Conservation (phyloP, 2,329 filamentous ascomycete genomes). For the Colletotrichum musae region DNA sequence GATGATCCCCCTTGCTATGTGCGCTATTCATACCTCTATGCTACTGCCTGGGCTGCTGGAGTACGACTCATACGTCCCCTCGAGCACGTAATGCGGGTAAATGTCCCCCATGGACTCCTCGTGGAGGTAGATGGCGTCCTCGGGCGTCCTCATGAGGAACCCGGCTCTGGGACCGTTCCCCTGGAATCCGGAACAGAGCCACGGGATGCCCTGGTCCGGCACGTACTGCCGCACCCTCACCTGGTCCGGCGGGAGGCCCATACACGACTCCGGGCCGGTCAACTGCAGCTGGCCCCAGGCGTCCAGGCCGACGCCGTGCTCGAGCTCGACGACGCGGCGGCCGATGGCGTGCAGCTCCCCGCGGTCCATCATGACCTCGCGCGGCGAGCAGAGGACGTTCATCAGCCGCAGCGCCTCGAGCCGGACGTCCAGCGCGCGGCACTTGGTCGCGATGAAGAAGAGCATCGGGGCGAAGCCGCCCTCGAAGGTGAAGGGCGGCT, state of each 20-base stretch:
- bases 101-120: not conserved
- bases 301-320: conserved; percentile 25
- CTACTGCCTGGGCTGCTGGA: conserved; percentile 10
- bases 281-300: not conserved
- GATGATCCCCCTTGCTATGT: no score
- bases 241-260: not conserved
- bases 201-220: not conserved
- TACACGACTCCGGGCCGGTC: not conserved
- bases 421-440: conserved; percentile 51
- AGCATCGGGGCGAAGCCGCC: conserved; percentile 2
- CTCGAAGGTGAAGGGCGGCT: conserved; percentile 7
- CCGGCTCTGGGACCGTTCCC: not conserved
- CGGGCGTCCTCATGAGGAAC: conserved; percentile 6
- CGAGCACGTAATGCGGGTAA: not conserved
- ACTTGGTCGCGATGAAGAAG: conserved; percentile 11
- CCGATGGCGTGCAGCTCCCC: conserved; percentile 8
- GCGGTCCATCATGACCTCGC: conserved; percentile 5
- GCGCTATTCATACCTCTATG: not conserved
- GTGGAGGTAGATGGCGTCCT: not conserved
- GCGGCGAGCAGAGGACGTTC: conserved; percentile 41
- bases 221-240: conserved; percentile 11
- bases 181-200: not conserved
- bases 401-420: conserved; percentile 54
- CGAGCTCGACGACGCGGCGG: conserved; percentile 32
- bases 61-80: conserved; percentile 3